Base-by-base conservation (phyloP, 2,329 filamentous ascomycete species). In the Botrytis galanthina region DNA sequence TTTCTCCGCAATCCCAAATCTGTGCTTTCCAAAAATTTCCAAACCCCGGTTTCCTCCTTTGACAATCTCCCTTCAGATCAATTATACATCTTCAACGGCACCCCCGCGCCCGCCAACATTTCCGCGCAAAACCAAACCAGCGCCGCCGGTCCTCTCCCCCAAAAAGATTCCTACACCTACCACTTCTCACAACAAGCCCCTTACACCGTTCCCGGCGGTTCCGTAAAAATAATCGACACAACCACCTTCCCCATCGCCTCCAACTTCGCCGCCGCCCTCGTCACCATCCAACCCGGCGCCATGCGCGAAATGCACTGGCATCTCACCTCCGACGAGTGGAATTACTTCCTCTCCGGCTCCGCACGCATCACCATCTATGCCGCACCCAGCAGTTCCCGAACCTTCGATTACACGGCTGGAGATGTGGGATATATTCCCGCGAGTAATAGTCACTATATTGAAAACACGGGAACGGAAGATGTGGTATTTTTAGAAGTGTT, bases 241-340 rank as follows among this genome's bases (percentile, higher is more conserved):
- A 79, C 81, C 0, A 88, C 84, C 1, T 91, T 91, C 81, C 89
- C 89, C 8, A 82, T 89, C 42, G 86, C 89, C 0, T 80, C 79
- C 18, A 84, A 83, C 72, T 89, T 90, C 79, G 87, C 88, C 5
- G 85, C 85, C 0, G 88, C 87, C 0, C 82, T 90, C 2, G 86
- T 90, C 16, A 87, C 85, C 3, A 82, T 90, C 46, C 83, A 89
- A 76, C 88, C 89, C 0, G 89, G 89, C n/a, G 88, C 88, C 1
- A 88, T 91, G 87, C 85, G 89, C 35, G 89, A 91, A 78, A 82
- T 91, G 61, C 89, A 91, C 82, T 91, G 89, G 88, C 88, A 91
- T 81, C 86, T 87, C 42, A 72, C 70, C 16, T 69, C 62, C 20
- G 73, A 69, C 62, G 73, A 74, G 29, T 73, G 72, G 68, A 71